Conservation (phyloP, 495 filamentous ascomycete species). For the Letharia columbiana region DNA sequence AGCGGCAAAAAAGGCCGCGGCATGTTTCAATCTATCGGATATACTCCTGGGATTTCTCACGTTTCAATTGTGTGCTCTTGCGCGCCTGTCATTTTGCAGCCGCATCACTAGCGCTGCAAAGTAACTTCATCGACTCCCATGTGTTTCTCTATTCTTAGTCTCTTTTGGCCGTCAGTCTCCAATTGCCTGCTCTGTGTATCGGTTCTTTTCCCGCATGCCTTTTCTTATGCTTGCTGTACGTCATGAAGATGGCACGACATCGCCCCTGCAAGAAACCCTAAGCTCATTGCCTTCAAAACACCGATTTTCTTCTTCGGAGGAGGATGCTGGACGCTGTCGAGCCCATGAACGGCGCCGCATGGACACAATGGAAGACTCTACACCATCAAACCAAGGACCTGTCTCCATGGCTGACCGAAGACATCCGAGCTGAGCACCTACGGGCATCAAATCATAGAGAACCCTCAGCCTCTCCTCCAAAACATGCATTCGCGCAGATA, state of each 20-base stretch:
- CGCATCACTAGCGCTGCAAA: neutral
- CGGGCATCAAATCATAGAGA: neutral
- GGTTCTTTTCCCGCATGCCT: neutral
- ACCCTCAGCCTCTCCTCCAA: neutral
- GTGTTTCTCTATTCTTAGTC: neutral
- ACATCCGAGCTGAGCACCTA: conserved; percentile 1
- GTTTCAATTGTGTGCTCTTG: neutral
- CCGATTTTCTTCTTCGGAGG: neutral
- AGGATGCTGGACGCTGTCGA: neutral
- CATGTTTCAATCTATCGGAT: neutral
- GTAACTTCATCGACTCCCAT: neutral
- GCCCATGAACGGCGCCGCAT: neutral
- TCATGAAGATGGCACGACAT: neutral
- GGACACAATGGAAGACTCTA: neutral
- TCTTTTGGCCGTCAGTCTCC: neutral
- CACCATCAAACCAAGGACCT: neutral
- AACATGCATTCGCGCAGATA: neutral
- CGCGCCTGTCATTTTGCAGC: neutral
- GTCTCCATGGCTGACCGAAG: conserved; percentile 4
- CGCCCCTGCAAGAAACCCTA: neutral
- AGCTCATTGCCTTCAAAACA: neutral
- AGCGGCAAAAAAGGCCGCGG: neutral
- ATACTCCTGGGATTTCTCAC: neutral
- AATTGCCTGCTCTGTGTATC: neutral
- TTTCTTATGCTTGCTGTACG: neutral